These are phyloP conservation scores for Mallotus nudiflorus DNA, from an alignment of 345 rosid genomes.

Conservation along the genomic window DNA sequence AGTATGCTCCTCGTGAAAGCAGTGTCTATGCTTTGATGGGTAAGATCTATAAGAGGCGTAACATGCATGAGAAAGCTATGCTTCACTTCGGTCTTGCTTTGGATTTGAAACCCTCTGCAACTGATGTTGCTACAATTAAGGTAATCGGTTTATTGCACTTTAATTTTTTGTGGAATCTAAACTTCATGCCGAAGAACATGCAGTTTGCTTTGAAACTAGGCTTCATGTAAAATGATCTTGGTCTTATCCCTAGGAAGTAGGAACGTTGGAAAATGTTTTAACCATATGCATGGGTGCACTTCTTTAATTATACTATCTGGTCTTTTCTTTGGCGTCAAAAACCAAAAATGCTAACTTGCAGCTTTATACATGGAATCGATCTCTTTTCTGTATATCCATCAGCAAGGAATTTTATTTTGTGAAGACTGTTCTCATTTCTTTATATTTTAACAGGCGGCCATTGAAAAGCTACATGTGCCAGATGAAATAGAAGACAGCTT, in stretches of 20 bases:
- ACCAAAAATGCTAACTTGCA: background rate
- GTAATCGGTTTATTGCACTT: constrained; percentile 31
- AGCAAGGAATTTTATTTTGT: background rate
- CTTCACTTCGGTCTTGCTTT: constrained; percentile 91
- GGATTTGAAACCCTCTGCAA: constrained; percentile 95
- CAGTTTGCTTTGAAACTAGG: background rate
- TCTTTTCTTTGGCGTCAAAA: background rate
- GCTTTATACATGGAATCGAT: background rate
- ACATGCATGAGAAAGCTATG: constrained; percentile 87
- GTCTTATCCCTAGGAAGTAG: background rate
- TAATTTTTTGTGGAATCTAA: constrained; percentile 5
- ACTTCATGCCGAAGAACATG: background rate
- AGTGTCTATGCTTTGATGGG: constrained; percentile 97
- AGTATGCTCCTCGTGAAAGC: constrained; percentile 89
- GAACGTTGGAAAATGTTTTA: background rate
- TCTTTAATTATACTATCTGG: too few species aligned
- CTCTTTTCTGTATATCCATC: background rate
- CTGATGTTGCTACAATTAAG: constrained; percentile 92
- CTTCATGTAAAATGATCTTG: background rate
- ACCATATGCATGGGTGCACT: background rate
- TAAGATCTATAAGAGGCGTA: constrained; percentile 68
- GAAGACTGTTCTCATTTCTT: background rate
- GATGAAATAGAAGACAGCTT: constrained; percentile 78
- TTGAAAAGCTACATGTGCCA: constrained; percentile 93
- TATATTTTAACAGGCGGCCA: constrained; percentile 72